Percentiles rank a stretch among this genome's conserved stretches.
phyloP scores from a whole-genome alignment of 2,329 filamentous ascomycete species.

The Sarocladiaceae sp. region DNA sequence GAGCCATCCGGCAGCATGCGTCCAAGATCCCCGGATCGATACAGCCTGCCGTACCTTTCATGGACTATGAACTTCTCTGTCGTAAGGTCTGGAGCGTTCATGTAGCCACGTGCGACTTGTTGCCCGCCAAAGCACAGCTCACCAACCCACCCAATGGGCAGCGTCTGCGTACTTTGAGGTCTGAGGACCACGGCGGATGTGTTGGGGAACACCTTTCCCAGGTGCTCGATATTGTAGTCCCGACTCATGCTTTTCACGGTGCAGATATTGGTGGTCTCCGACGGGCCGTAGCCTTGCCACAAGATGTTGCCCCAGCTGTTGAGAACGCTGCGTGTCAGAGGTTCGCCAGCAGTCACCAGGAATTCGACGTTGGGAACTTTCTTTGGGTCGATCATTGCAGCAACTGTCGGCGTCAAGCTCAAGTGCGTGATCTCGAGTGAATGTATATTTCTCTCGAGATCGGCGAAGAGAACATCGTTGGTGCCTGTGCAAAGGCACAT shows the following conservation, averaged over 20 bases:
- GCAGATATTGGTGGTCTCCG: slow-evolving; percentile 84
- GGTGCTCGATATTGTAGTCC: slow-evolving; percentile 60
- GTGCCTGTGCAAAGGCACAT: slow-evolving; percentile 71
- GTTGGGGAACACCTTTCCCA: slow-evolving; percentile 69
- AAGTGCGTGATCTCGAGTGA: slow-evolving; percentile 66
- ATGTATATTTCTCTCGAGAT: slow-evolving; percentile 63
- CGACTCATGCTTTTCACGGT: slow-evolving; percentile 59
- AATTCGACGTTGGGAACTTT: slow-evolving; percentile 68
- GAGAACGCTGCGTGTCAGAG: slow-evolving; percentile 66
- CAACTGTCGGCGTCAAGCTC: slow-evolving; percentile 80
- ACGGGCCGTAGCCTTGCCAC: slow-evolving; percentile 78
- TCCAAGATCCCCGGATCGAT: slow-evolving; percentile 77
- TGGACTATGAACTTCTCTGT: slow-evolving; percentile 63
- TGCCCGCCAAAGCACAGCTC: slow-evolving; percentile 84
- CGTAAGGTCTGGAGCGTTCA: slow-evolving; percentile 59
- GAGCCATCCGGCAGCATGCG: slow-evolving; percentile 72
- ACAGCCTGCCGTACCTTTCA: slow-evolving; percentile 62
- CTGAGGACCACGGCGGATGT: slow-evolving; percentile 65
- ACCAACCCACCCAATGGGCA: slow-evolving; percentile 68
- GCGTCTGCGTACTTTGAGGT: slow-evolving; percentile 36
- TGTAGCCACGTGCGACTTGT: slow-evolving; percentile 71
- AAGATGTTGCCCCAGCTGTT: slow-evolving; percentile 62
- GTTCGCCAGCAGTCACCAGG: slow-evolving; percentile 75
- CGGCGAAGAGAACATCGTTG: slow-evolving; percentile 67
- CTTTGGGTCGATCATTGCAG: slow-evolving; percentile 61